Evolutionary conservation across 805 yeast genomes (phyloP).

Genomic region (Priceomyces haplophilus): DNA sequence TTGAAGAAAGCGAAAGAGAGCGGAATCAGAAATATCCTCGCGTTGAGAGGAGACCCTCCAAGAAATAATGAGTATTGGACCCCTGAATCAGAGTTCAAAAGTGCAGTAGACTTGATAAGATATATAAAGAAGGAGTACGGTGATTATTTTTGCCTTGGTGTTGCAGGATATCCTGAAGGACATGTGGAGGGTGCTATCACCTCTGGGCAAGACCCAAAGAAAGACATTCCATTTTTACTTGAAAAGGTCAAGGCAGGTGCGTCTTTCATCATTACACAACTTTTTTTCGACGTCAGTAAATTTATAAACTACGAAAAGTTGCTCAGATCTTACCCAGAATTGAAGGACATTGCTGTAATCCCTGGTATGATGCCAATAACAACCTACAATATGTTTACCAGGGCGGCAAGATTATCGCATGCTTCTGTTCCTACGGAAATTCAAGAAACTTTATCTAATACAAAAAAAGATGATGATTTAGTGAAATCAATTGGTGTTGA

Average conservation of each 20-base stretch:
- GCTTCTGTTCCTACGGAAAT: slow-evolving; percentile 71
- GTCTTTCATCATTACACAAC: slow-evolving; percentile 85
- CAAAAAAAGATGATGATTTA: slow-evolving; percentile 64
- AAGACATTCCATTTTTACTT: slow-evolving; percentile 74
- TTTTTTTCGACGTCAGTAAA: slow-evolving; percentile 83
- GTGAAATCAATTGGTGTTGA: slow-evolving; percentile 85
- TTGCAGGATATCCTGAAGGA: slow-evolving; percentile 98
- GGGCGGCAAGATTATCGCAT: slow-evolving; percentile 87
- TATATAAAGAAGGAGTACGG: slow-evolving; percentile 72
- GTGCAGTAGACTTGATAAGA: slow-evolving; percentile 83
- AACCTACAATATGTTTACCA: slow-evolving; percentile 73
- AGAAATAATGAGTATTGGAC: slow-evolving; percentile 66
- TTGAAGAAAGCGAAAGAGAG: slow-evolving; percentile 61
- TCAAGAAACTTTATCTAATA: slow-evolving; percentile 51
- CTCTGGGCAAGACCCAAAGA: slow-evolving; percentile 57
- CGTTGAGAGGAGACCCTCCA: slow-evolving; percentile 95
- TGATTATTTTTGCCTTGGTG: slow-evolving; percentile 88
- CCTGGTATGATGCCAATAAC: slow-evolving; percentile 94
- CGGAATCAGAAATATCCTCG: slow-evolving; percentile 88
- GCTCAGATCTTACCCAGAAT: slow-evolving; percentile 41
- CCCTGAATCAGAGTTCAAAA: slow-evolving; percentile 55
- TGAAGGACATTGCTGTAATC: slow-evolving; percentile 54
- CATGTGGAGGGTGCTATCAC: slow-evolving; percentile 83
- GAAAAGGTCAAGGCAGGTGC: slow-evolving; percentile 95
- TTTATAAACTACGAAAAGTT: slow-evolving; percentile 62